Base-by-base conservation (phyloP, 2,329 filamentous ascomycete species). In the Penicillium occitanis region DNA sequence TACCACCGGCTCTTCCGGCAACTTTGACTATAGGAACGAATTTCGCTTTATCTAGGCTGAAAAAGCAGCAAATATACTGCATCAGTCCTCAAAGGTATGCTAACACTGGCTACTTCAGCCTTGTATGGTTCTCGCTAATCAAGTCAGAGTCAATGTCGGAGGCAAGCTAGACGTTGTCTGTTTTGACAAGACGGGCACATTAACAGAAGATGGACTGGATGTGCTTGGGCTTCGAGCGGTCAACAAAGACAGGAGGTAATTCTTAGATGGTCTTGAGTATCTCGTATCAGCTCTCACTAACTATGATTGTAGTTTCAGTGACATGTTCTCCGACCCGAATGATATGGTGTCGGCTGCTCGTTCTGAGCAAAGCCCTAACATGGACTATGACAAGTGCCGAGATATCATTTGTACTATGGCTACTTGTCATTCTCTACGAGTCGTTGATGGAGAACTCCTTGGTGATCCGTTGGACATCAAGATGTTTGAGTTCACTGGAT, bases 121-220 rank as follows among this genome's bases (percentile, higher is more conserved):
- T 8, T 50, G 37, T 19, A 6, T 4, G 6, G 60, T 46, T 30
- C 4, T 33, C 30, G 42, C 66, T 70, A 58, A 65, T 22, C 5
- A 51, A 33, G 37, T 48, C 19, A 67, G 95, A 72, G 94, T 99
- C 65, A 99, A 98, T 73, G 93, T 99, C 5, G 95, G 91, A 17
- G 95, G 96, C 60, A 98, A 98, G 78, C 82, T 99, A 3, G 95
- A 99, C 74, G 87, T 98, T 11, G 91, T 99, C 80, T 97, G 94
- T 78, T 99, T 99, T 70, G 95, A 99, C 80, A 99, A 99, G 80
- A 99, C 95, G 0, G 95, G 95, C n/a, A 99, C 95, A 0, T 82
- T 99, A 63, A 99, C 95, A 0, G 95, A 98, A 78, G 95, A 99
- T 76, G 95, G 95, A 0, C 81, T 99, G 50, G 96, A 99, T 76